phyloP scores from a whole-genome alignment of 1,284 basidiomycete genomes.

The Austroboletus niveus region DNA sequence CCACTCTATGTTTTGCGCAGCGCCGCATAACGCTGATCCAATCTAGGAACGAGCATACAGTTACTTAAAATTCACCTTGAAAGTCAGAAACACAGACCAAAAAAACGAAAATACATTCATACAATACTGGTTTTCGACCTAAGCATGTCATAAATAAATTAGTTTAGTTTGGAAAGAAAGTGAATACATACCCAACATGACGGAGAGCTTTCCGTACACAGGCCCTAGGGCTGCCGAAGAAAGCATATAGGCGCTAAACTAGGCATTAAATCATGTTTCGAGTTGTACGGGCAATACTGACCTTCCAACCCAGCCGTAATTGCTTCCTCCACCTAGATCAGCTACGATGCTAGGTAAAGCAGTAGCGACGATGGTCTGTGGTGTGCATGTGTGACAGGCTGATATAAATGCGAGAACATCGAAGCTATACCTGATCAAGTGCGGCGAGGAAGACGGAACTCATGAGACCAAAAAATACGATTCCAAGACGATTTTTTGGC shows the following conservation, averaged over 20 bases:
- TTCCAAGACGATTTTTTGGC: constrained; percentile 51
- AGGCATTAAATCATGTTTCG: too few relatives aligned
- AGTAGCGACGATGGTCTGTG: constrained; percentile 32
- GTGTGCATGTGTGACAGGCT: not conserved
- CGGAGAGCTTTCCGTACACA: too few relatives aligned
- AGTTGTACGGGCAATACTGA: too few relatives aligned
- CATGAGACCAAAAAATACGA: constrained; percentile 17
- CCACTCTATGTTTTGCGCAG: constrained; percentile 7
- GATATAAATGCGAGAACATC: not conserved
- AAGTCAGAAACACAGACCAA: constrained; percentile 27
- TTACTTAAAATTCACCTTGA: not conserved
- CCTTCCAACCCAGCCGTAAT: too few relatives aligned
- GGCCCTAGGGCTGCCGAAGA: too few relatives aligned
- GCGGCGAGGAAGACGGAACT: constrained; percentile 53
- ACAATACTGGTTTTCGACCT: too few relatives aligned
- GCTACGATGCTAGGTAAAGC: too few relatives aligned
- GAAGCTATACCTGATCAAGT: constrained; percentile 48
- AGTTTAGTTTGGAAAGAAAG: too few relatives aligned
- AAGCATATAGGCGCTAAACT: too few relatives aligned
- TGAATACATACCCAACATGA: too few relatives aligned
- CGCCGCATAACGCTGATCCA: constrained; percentile 32
- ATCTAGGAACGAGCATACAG: constrained; percentile 14
- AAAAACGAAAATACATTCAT: constrained; percentile 38
- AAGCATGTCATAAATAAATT: too few relatives aligned
- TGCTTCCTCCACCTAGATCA: too few relatives aligned